Percentiles rank a stretch among this genome's conserved stretches.
Conservation (phyloP, 2,329 filamentous ascomycete species). For the Plectosphaerella sp. region DNA sequence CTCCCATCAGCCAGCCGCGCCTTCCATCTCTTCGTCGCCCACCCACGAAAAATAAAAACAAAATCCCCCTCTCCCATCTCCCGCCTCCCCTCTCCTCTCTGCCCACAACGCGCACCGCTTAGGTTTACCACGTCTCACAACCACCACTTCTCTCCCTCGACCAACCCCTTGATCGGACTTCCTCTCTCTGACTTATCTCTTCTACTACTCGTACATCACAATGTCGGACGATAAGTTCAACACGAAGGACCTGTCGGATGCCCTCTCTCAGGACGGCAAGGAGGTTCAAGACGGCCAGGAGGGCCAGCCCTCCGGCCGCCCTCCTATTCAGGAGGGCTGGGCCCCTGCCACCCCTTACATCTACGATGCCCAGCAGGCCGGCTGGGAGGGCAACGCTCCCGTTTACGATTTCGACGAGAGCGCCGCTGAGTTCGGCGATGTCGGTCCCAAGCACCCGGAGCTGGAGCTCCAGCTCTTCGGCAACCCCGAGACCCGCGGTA, state of each 20-base stretch:
- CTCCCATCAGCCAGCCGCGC: no score
- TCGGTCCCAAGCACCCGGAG: constrained; percentile 66
- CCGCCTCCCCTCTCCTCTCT: no score
- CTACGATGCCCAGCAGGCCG: constrained; percentile 33
- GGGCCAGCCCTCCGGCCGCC: background rate
- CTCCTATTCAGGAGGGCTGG: constrained; percentile 35
- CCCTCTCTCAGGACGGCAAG: constrained; percentile 11
- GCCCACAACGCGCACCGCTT: no score
- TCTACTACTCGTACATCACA: no score
- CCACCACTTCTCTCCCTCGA: no score
- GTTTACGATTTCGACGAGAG: constrained; percentile 73
- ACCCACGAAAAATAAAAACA: background rate
- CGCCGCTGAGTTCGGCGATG: constrained; percentile 73
- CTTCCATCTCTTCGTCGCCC: no score
- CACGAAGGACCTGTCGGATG: constrained; percentile 4
- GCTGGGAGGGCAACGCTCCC: constrained; percentile 51
- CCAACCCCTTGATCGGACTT: background rate
- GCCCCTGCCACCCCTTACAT: constrained; percentile 39
- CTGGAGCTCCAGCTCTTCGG: constrained; percentile 78
- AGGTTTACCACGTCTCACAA: no score
- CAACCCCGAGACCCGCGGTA: constrained; percentile 40
- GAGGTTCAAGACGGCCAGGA: constrained; percentile 5
- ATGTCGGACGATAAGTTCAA: background rate
- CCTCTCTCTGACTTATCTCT: no score
- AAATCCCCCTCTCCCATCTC: background rate